Evolutionary conservation across 371 early-diverging fungal genomes (phyloP).

Genomic region (Actinomortierella ambigua): DNA sequence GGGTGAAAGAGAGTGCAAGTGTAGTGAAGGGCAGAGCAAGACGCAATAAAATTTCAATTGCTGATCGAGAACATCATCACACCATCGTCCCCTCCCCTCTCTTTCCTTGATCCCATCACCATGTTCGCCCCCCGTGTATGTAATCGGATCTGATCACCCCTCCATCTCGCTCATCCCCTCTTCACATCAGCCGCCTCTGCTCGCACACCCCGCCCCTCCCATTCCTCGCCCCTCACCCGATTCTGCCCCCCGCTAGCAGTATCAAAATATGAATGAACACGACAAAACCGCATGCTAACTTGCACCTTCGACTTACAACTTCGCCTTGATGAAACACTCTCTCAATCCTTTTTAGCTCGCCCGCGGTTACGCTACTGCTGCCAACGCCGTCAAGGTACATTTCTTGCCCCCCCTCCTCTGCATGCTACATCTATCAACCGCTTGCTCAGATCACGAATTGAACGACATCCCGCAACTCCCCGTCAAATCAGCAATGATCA

Average conservation of each 20-base stretch:
- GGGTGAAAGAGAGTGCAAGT: too few species aligned
- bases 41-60: too few species aligned
- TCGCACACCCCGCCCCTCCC: background rate
- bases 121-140: background rate
- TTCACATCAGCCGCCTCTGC: slow-evolving; percentile 2
- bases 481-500: slow-evolving; percentile 1
- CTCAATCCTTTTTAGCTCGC: slow-evolving; percentile 48
- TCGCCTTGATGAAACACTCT: too few species aligned
- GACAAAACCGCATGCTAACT: slow-evolving; percentile 12
- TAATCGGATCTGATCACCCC: background rate
- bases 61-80: too few species aligned
- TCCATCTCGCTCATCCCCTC: background rate
- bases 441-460: background rate
- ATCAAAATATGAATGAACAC: slow-evolving; percentile 1
- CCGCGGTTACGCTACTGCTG: slow-evolving; percentile 63
- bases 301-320: background rate
- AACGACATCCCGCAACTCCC: background rate
- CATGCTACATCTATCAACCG: slow-evolving; percentile 8
- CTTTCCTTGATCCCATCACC: background rate
- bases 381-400: slow-evolving; percentile 54
- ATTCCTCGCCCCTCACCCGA: background rate
- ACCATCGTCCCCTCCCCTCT: background rate
- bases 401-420: slow-evolving; percentile 1
- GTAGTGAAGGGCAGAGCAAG: too few species aligned
- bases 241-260: too few species aligned